Evolutionary conservation across 805 yeast species (phyloP), one percentile per base, ranked within the genome.

Genomic region (Candida vartiovaarae): DNA sequence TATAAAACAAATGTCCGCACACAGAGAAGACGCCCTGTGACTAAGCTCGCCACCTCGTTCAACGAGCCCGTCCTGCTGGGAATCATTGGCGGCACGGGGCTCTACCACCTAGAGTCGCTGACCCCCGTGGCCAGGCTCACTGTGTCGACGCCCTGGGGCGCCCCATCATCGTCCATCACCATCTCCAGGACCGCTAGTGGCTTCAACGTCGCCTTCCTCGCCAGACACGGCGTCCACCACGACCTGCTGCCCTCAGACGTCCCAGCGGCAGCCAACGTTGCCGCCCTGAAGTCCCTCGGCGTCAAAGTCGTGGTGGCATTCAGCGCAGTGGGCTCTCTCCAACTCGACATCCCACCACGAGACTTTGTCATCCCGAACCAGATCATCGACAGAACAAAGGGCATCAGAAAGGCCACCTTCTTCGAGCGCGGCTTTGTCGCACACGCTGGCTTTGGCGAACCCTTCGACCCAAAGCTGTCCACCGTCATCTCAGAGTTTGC

Each of bases 71-170:
- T 93, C 26, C 74, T 77, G 34, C 72, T 93, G 36, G 98, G 95
- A 32, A 78, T 93, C 53, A 93, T 93, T 62, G 99, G 99, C 34
- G 99, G 99, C 34, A 93, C 99, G 4, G 99, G 99, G n/a, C 75
- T 93, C 29, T 93, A 93, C 70, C 84, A 86, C 46, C 71, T 93
- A 45, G 86, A 83, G 34, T 80, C 86, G 45, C 71, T 93, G 44
- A 75, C 81, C 39, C 95, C 95, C 4, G 95, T 91, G 38, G 96
- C 96, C 11, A 71, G 82, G 53, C 67, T 93, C 35, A 78, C 87
- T 11, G 66, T 89, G 46, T 75, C 84, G 20, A 93, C 99, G 4
- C 99, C 99, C 24, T 93, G 98, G 98, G 99, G 99, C 8, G 76
- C 74, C 53, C 96, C 99, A 24, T 89, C 97, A 4, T 83, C 95